A percentile compares a stretch with the other conserved stretches of the same genome.
These are phyloP conservation scores for Colletotrichum sp. DNA, from an alignment of 2,329 filamentous ascomycete species.

Conservation along the genomic window DNA sequence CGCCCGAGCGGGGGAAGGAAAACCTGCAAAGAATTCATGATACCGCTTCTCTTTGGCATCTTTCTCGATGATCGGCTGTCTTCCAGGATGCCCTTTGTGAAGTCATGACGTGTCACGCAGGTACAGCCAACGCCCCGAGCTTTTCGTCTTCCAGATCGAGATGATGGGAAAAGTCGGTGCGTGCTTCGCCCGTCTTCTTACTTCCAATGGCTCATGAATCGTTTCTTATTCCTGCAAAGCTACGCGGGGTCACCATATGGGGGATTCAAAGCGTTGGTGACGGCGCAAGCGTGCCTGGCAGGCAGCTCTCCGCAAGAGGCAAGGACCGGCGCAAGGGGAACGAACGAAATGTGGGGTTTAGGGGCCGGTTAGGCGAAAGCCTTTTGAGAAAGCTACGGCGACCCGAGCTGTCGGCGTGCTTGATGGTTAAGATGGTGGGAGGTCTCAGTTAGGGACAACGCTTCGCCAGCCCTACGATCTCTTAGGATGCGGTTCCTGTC, in stretches of 20 bases:
- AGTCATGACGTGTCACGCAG: constrained; percentile 16
- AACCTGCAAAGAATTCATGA: background rate
- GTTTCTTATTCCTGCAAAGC: background rate
- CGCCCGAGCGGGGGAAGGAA: background rate
- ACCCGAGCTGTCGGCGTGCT: background rate
- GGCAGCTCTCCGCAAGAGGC: background rate
- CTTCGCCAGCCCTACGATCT: background rate
- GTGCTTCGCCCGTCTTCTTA: background rate
- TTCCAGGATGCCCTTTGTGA: background rate
- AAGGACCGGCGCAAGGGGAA: background rate
- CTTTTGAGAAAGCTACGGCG: background rate
- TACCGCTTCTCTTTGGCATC: background rate
- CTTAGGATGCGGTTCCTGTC: background rate
- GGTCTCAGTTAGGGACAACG: background rate
- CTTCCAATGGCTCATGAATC: background rate
- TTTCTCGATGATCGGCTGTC: background rate
- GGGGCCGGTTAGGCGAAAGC: background rate
- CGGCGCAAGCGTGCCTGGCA: background rate
- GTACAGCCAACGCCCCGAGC: background rate
- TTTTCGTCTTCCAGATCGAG: constrained; percentile 1
- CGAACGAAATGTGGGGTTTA: background rate
- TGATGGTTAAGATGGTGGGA: background rate
- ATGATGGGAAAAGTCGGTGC: background rate
- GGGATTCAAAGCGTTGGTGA: background rate
- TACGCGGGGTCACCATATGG: background rate